Conservation (phyloP, 75 land plant genomes). For the Adiantum capillusveneris region DNA sequence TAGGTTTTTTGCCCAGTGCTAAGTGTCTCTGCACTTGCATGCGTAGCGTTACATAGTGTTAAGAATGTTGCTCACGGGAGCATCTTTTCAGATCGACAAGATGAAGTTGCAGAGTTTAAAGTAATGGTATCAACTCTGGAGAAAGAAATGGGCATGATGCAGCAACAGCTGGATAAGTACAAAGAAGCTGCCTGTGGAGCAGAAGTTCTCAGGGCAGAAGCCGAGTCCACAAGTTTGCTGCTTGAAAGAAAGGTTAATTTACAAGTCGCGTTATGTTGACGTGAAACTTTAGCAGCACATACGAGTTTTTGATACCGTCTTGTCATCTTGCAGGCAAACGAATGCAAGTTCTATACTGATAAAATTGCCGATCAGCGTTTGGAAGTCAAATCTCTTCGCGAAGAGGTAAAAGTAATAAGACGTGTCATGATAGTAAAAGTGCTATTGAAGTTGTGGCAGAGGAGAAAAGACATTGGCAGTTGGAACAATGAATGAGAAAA, state of each 20-base stretch:
- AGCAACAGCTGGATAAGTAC: slow-evolving; percentile 55
- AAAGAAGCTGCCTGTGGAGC: slow-evolving; percentile 73
- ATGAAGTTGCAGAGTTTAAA: slow-evolving; percentile 73
- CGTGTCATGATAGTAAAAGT: too few relatives aligned
- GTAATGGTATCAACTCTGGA: slow-evolving; percentile 72
- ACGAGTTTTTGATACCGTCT: too few relatives aligned
- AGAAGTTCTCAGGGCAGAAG: slow-evolving; percentile 68
- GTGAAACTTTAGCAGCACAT: too few relatives aligned
- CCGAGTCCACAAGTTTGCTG: slow-evolving; percentile 42
- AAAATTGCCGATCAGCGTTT: slow-evolving; percentile 42
- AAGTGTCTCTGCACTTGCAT: slow-evolving; percentile 2
- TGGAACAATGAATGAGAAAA: too few relatives aligned
- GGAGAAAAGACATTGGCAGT: too few relatives aligned
- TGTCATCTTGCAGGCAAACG: slow-evolving; percentile 32
- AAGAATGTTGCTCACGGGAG: too few relatives aligned
- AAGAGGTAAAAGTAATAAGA: too few relatives aligned
- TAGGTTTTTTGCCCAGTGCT: slow-evolving; percentile 15
- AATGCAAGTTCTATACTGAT: slow-evolving; percentile 41
- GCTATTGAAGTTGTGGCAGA: too few relatives aligned
- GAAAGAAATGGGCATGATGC: slow-evolving; percentile 72
- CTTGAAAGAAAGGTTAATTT: slow-evolving; percentile 65
- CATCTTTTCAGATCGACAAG: slow-evolving; percentile 62
- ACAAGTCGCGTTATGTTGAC: neutral
- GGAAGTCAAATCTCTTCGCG: slow-evolving; percentile 54
- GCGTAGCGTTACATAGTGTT: too few relatives aligned